Evolutionary conservation across 495 filamentous ascomycete species (phyloP), one percentile per base, ranked within the genome.

Genomic region (Wilcoxina mikolae): DNA sequence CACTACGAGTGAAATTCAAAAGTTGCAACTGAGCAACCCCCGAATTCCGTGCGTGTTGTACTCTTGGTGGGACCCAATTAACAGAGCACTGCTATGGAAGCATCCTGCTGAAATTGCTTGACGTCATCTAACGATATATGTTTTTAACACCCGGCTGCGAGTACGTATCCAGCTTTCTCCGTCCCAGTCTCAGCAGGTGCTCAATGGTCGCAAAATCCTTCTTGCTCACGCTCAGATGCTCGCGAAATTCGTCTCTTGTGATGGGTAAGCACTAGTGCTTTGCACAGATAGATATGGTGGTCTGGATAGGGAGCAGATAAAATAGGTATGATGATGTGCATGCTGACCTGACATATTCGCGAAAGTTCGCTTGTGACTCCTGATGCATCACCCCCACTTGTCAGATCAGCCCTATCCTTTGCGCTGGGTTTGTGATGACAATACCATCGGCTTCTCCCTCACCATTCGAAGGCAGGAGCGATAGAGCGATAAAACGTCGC

Each of bases 201-300:
- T 98, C 91, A 55, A 98, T 81, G 2, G 88, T 78, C 41, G 70
- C 69, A 68, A 96, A 96, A 65, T 96, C 87, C 65, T 84, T 90
- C 70, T 86, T 95, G 68, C 82, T 80, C 31, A 95, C 63, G 20
- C 65, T 63, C 2, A 79, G 62, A 61, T 87, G 73, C 61, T 83
- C 82, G 43, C 80, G 70, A 59, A 98, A 98, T 59, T 95, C 87
- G 31, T 68, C 68, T 46, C 88, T 90, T 43, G 35, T 28, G 31
- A 50, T 24, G 5, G 11, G 23, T 17, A 17, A 50, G 38, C 41
- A 24, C n/a, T n/a, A n/a, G n/a, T n/a, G n/a, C n/a, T n/a, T n/a
- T n/a, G n/a, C n/a, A 53, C 25, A 56, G 45, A n/a, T n/a, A n/a
- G n/a, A n/a, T n/a, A n/a, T n/a, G n/a, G n/a, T n/a, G n/a, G n/a